phyloP scores from a whole-genome alignment of 2,329 filamentous ascomycete species.

The Arthrobotrys conoides region DNA sequence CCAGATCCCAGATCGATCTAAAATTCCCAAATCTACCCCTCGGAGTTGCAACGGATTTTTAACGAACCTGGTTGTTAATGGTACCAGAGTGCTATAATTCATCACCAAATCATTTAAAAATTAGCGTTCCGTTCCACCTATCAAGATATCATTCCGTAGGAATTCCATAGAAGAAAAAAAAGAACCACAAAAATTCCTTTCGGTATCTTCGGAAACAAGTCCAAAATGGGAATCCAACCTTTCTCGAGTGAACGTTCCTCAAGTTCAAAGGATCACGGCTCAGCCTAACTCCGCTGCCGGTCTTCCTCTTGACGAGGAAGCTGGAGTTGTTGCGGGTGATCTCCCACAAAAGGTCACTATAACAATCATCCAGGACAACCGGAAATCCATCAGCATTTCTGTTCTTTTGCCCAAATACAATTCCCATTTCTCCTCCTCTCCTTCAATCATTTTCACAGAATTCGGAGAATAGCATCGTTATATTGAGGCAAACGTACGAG shows the following conservation, averaged over 20 bases:
- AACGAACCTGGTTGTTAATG: conserved; percentile 57
- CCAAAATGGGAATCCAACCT: conserved; percentile 72
- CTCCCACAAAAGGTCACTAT: conserved; percentile 59
- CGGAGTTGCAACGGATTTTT: conserved; percentile 23
- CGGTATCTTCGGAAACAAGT: conserved; percentile 28
- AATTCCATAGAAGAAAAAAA: conserved; percentile 18
- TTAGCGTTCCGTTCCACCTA: conserved; percentile 56
- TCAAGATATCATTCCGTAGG: conserved; percentile 45
- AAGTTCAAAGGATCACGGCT: conserved; percentile 95
- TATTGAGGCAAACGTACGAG: conserved; percentile 45
- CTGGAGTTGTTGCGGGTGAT: conserved; percentile 84
- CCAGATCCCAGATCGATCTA: conserved; percentile 38
- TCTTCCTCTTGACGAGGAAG: conserved; percentile 91
- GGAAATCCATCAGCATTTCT: conserved; percentile 42
- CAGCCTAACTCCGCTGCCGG: conserved; percentile 85
- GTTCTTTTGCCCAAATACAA: neutral
- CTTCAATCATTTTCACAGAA: neutral
- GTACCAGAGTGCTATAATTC: conserved; percentile 55
- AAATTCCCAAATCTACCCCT: conserved; percentile 23
- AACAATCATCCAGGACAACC: neutral
- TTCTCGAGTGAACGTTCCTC: conserved; percentile 89
- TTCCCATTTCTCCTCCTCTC: conserved; percentile 6
- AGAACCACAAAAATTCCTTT: conserved; percentile 3
- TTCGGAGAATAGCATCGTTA: neutral
- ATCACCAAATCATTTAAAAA: conserved; percentile 22